Percentiles rank a stretch among this genome's conserved stretches.
Conservation (phyloP, 345 rosid species). For the Populus nigra region DNA sequence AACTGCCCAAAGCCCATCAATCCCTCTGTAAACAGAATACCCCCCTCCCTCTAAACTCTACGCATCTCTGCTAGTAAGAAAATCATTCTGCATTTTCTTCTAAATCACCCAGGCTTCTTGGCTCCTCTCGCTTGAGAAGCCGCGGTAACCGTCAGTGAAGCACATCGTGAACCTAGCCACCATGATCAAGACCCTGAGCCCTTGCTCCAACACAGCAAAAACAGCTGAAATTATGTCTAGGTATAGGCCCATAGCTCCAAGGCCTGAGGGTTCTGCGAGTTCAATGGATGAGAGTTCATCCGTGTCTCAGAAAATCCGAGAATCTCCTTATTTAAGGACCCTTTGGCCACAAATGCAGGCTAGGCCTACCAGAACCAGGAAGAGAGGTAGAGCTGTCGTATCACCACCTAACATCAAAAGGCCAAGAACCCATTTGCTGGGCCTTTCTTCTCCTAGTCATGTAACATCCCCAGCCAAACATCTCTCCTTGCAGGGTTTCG, state of each 20-base stretch:
- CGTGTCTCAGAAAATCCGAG: constrained; percentile 62
- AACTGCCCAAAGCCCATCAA: constrained; percentile 9
- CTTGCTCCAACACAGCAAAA: constrained; percentile 48
- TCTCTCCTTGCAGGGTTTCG: constrained; percentile 39
- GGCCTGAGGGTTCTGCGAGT: constrained; percentile 45
- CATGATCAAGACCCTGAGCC: constrained; percentile 67
- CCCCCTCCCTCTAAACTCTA: not conserved
- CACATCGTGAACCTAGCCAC: not conserved
- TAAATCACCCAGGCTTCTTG: not conserved
- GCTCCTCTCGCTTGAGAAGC: not conserved
- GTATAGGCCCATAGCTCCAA: constrained; percentile 93
- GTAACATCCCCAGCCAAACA: constrained; percentile 22
- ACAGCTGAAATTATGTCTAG: constrained; percentile 94
- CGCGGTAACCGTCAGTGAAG: not conserved
- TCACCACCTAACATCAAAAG: constrained; percentile 55
- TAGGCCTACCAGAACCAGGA: constrained; percentile 77
- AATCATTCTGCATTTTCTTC: not conserved
- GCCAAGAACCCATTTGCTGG: constrained; percentile 30
- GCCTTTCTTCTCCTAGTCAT: constrained; percentile 27
- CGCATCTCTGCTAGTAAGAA: not conserved
- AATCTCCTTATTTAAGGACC: constrained; percentile 73
- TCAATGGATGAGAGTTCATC: constrained; percentile 37
- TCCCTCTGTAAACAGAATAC: not conserved
- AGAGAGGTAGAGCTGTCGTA: constrained; percentile 68
- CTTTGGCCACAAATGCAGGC: constrained; percentile 89